phyloP scores from a whole-genome alignment of 257 asterid genomes.

The Forsythia suspensa region DNA sequence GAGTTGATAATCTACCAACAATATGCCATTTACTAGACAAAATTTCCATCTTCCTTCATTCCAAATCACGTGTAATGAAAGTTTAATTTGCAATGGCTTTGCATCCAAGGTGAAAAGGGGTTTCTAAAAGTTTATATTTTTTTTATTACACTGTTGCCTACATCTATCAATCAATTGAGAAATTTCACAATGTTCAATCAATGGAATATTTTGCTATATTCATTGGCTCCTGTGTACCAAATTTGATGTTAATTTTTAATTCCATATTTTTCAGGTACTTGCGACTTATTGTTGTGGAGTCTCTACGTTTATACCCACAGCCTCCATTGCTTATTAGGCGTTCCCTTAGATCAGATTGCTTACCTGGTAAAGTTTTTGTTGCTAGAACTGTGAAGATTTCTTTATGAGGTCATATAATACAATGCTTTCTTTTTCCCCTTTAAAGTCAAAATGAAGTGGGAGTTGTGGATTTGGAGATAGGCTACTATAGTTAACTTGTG shows the following conservation, averaged over 20 bases:
- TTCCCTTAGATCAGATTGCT: conserved; percentile 65
- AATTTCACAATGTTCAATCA: background rate
- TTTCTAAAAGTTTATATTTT: background rate
- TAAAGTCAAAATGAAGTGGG: background rate
- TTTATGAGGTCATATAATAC: background rate
- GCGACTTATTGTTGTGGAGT: conserved; percentile 84
- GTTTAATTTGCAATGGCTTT: background rate
- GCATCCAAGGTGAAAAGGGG: background rate
- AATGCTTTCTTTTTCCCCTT: background rate
- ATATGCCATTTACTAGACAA: background rate
- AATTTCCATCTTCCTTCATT: background rate
- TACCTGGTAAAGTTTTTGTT: conserved; percentile 62
- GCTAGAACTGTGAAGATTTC: background rate
- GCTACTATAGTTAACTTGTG: background rate
- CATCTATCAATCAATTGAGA: background rate
- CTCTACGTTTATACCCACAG: conserved; percentile 90
- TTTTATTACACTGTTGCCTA: background rate
- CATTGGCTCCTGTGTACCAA: background rate
- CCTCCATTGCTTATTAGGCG: conserved; percentile 99
- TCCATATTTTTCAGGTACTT: conserved; percentile 56
- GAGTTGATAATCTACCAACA: background rate
- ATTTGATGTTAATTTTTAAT: background rate
- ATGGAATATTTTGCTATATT: background rate
- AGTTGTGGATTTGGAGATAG: background rate
- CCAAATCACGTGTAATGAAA: background rate